Percentiles rank a stretch among this genome's conserved stretches.
Conservation (phyloP, 306 rosid species). For the Echinosophora koreensis region DNA sequence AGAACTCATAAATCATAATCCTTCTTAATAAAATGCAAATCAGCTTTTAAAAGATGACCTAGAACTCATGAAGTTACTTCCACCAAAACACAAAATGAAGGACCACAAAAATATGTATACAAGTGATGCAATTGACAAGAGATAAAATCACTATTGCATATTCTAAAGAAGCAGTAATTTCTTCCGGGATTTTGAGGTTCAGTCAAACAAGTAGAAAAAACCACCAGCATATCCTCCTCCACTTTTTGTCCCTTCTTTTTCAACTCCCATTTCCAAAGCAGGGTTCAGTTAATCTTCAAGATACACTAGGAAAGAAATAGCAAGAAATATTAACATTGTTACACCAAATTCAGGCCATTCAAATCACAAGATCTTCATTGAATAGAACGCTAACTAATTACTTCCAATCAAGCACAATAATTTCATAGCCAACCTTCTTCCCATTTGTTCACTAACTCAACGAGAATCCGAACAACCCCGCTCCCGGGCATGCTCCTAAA, state of each 20-base stretch:
- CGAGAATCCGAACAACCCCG: no score
- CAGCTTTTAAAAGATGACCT: no score
- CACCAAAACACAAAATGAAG: slow-evolving; percentile 33
- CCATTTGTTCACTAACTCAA: no score
- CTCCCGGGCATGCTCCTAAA: no score
- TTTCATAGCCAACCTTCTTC: no score
- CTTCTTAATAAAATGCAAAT: no score
- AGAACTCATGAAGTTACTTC: slow-evolving; percentile 33
- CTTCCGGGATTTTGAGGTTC: slow-evolving; percentile 89
- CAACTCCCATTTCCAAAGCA: slow-evolving; percentile 76
- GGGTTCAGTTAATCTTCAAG: slow-evolving; percentile 50
- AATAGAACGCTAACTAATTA: no score
- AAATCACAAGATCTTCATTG: no score
- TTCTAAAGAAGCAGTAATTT: slow-evolving; percentile 46
- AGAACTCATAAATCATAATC: no score
- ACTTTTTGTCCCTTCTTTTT: slow-evolving; percentile 71
- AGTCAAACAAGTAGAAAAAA: slow-evolving; percentile 88
- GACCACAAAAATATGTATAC: not conserved
- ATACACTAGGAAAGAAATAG: slow-evolving; percentile 33
- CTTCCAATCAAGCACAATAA: no score
- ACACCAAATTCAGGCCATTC: no score
- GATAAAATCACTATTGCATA: not conserved
- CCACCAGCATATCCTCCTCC: slow-evolving; percentile 82
- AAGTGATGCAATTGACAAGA: slow-evolving; percentile 15
- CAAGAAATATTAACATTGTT: slow-evolving; percentile 34